Base-by-base conservation (phyloP, 345 rosid genomes). In the Psidium friedrichsthalianum region DNA sequence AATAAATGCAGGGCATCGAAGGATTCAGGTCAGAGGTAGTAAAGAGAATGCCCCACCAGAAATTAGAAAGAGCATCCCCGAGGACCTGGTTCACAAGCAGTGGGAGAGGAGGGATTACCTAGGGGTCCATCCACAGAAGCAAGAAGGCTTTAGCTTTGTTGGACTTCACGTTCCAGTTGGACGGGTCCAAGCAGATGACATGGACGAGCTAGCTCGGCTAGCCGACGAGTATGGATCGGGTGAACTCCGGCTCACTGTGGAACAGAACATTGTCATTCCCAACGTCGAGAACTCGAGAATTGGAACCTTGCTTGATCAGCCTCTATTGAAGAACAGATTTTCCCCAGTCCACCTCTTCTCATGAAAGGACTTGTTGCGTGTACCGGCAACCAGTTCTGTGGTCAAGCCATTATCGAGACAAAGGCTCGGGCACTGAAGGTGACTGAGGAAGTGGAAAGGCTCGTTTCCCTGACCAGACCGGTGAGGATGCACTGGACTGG, bases 401-500 rank as follows among this genome's bases (percentile, higher is more conserved):
- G 99, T 44, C 99, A 97, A 87, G 98, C 94, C 6, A 95, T 97
- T 21, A 97, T 96, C 16, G 99, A 97, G 90, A 97, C 99, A 1
- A 97, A 97, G 82, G 98, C 94, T 20, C 91, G 99, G 84, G 98
- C 98, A 42, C 52, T 95, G 82, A 94, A 93, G 88, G 98, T 95
- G 88, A 93, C 98, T 0, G 95, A 95, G 88, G 99, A 97, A 86
- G 96, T 97, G 22, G 92, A 90, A 85, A 90, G 95, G 90, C 91
- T 94, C 2, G 98, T 97, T 59, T 90, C 95, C 0, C 93, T 97
- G 54, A 87, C 88, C 3, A 86, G 80, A 78, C 94, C 95, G 0
- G 90, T 97, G 59, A 94, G 99, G 91, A 95, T 95, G 98, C 99
- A 97, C 80, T 97, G 98, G 99, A 97, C 98, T 0, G 98, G 99